Base-by-base conservation (phyloP, 805 yeast species). In the Ogataea allantospora region DNA sequence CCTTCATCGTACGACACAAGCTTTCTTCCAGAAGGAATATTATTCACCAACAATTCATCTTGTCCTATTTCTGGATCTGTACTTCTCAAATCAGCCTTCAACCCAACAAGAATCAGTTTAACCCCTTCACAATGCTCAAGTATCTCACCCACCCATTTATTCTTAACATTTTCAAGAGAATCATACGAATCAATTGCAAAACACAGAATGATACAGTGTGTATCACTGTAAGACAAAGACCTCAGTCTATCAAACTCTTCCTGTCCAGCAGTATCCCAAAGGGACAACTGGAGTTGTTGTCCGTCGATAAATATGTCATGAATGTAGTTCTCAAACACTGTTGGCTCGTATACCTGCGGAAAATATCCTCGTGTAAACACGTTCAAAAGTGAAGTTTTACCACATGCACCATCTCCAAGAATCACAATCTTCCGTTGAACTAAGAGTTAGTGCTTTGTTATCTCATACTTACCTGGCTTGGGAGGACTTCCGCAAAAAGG, bases 201-300 rank as follows among this genome's bases (percentile, higher is more conserved):
- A 67, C 99, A 93, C 42, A 91, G 75, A 89, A 91, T 93, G 53
- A 93, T 89, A 54, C 96, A 87, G 64, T 91, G 97, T 3, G 99
- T 93, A 62, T 93, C 98, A 18, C 89, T 81, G 63, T 93, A 93
- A 33, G 95, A 84, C 44, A 91, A 71, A 1, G 97, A 87, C 61
- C 99, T 77, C 61, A 91, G 73, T 47, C 97, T 75, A 62, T 91
- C 99, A 54, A 91, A 91, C 66, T 91, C 99, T 66, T 91, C 99
- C 69, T 91, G 99, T 6, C 99, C 99, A 1, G 99, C 99, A 5
- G 99, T 91, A 61, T 91, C 99, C 99, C 99, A 93, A 38, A 91
- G 69, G 11, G 96, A 88, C 40, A 91, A 68, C 56, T 89, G 95
- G 53, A 91, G 85, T 33, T 93, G 88, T 60, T 87, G 88, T 35